Conservation (phyloP, 345 rosid genomes). For the Salix arbutifolia region DNA sequence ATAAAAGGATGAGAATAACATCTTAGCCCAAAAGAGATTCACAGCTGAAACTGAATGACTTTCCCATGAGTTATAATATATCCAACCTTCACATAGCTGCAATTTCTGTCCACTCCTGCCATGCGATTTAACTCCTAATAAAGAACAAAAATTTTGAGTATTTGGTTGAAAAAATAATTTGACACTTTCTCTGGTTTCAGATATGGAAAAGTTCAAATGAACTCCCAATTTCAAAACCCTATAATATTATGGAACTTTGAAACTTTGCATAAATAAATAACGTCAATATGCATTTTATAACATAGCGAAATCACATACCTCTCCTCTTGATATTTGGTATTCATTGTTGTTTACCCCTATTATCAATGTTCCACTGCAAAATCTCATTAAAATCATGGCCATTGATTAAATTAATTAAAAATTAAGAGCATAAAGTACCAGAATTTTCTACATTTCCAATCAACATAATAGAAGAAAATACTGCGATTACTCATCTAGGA, state of each 20-base stretch:
- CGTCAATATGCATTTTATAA: neutral
- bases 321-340: conserved; percentile 86
- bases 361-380: conserved; percentile 28
- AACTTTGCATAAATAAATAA: neutral
- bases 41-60: neutral
- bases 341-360: conserved; percentile 75
- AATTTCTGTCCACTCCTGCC: conserved; percentile 73
- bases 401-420: too few species aligned
- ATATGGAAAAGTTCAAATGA: too few species aligned
- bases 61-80: too few species aligned
- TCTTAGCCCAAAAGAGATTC: neutral
- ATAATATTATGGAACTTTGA: neutral
- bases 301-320: conserved; percentile 33
- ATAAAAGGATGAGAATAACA: neutral
- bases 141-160: neutral
- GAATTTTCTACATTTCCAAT: too few species aligned
- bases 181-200: too few species aligned
- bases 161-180: too few species aligned
- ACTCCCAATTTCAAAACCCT: too few species aligned
- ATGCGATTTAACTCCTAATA: conserved; percentile 62
- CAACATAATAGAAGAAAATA: neutral
- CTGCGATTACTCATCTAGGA: conserved; percentile 27
- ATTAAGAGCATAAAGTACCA: too few species aligned
- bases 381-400: too few species aligned
- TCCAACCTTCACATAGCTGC: conserved; percentile 75